Evolutionary conservation across 352 stramenopile genomes (phyloP), one percentile per base, ranked within the genome.

Genomic region (Globisporangium cystogenes): DNA sequence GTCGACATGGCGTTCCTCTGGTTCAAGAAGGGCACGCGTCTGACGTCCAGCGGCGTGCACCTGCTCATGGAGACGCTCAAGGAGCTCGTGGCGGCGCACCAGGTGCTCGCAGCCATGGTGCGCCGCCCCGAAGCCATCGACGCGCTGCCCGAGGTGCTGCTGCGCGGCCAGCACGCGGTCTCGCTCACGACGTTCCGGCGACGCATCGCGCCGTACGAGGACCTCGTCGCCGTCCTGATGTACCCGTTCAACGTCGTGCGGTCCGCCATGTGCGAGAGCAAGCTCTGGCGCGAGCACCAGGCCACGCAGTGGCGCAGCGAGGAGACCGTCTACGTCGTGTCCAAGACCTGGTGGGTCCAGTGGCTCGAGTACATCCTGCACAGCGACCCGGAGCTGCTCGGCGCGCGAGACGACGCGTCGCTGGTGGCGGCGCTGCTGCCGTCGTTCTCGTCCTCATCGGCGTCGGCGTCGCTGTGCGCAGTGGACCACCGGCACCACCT

Each of bases 1-100:
- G 65, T 79, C 6, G 64, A 69, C n/a, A 49, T 89, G 20, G 60
- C 74, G 15, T 89, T 86, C 45, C 44, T 68, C 24, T 91, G 76
- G 81, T 89, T 91, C 55, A 33, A 52, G 51, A 48, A 57, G 40
- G 64, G 63, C 3, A 42, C 57, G 0, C 54, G 53, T 7, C 33
- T 89, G 33, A 75, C 67, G 1, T 20, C 36, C 26, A 43, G 59
- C 4, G 75, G 76, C 6, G 45, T 74, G 7, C 62, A 68, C 29
- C 42, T 82, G 27, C 57, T 89, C 7, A 59, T 76, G 15, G 51
- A 66, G 15, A 72, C 57, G 5, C 29, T 64, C 15, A 55, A 56
- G 45, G 51, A 53, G 37, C 36, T 65, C 41, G 26, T 61, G 64
- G 44, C 40, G 56, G 1, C 43, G 36, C 55, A 67, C 50, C 44